phyloP scores from a whole-genome alignment of 1,284 basidiomycete genomes.

The Cerioporus squamosus region DNA sequence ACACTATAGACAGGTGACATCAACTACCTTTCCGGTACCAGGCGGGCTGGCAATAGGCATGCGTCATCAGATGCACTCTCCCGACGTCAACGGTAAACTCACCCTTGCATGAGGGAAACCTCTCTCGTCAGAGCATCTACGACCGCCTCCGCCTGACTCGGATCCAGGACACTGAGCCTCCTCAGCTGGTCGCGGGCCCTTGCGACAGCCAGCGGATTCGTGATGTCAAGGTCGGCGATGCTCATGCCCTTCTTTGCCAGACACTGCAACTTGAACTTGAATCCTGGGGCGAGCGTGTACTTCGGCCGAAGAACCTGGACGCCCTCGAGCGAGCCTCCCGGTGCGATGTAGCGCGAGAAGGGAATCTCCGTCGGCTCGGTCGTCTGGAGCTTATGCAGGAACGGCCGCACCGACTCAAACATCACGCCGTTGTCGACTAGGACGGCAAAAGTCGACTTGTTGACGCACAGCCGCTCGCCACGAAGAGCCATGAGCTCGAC shows the following conservation, averaged over 20 bases:
- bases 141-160: slow-evolving; percentile 70
- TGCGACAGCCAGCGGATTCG: slow-evolving; percentile 18
- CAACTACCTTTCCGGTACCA: slow-evolving; percentile 71
- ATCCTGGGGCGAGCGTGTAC: slow-evolving; percentile 32
- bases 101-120: slow-evolving; percentile 75
- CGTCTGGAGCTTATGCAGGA: slow-evolving; percentile 32
- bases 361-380: slow-evolving; percentile 36
- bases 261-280: slow-evolving; percentile 34
- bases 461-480: slow-evolving; percentile 23
- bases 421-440: slow-evolving; percentile 36
- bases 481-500: slow-evolving; percentile 35
- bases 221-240: slow-evolving; percentile 25
- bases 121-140: slow-evolving; percentile 63
- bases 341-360: slow-evolving; percentile 41
- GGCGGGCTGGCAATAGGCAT: slow-evolving; percentile 55
- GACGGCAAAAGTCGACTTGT: slow-evolving; percentile 26
- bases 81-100: slow-evolving; percentile 21
- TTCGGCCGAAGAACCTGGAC: slow-evolving; percentile 28
- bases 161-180: slow-evolving; percentile 56
- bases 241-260: slow-evolving; percentile 37
- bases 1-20: not conserved
- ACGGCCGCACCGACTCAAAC: slow-evolving; percentile 35
- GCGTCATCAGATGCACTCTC: too few relatives aligned
- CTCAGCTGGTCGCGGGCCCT: slow-evolving; percentile 51
- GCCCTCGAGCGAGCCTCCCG: slow-evolving; percentile 22